Base-by-base conservation (phyloP, 805 yeast species). In the Novakomyces olei region DNA sequence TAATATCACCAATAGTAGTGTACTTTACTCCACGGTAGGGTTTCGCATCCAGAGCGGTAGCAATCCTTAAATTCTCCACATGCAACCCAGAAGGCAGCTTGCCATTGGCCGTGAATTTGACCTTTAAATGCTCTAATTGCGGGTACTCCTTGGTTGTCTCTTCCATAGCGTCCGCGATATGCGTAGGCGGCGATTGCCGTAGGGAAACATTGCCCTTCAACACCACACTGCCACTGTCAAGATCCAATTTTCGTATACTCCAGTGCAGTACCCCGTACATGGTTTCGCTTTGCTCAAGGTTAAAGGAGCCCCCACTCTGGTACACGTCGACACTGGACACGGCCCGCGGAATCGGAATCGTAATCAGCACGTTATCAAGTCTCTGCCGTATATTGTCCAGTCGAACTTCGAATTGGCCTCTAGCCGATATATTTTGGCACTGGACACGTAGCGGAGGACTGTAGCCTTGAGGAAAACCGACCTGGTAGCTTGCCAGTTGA, bases 21-120 rank as follows among this genome's bases (percentile, higher is more conserved):
- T 83, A 83, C 46, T 81, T 76, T 15, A 83, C 94, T 1, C 96
- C 96, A 49, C 81, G 83, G 57, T 69, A 83, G 0, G 93, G 92
- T 44, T 71, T 73, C 7, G 68, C 72, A 4, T 58, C 81, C 40
- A 56, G 57, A n/a, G 62, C 57, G 39, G 67, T 60, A 5, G 59
- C 43, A 12, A 79, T 63, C 43, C 67, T 65, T 38, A 81, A 53
- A 19, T 72, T 60, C 8, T 67, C 72, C 2, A 81, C 74, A 42
- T 66, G 68, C 27, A 76, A 53, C 1, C 85, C 81, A 48, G n/a
- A 10, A 16, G 19, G 22, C 22, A 15, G 5, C 2, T 23, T 9
- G 7, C n/a, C 16, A 5, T 14, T 23, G 19, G 12, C 14, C 14
- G 15, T 17, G 12, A 19, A 29, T 16, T 29, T 16, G 7, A 29